Evolutionary conservation across 106 monocot genomes (phyloP).

Genomic region (Dioscorea alata): DNA sequence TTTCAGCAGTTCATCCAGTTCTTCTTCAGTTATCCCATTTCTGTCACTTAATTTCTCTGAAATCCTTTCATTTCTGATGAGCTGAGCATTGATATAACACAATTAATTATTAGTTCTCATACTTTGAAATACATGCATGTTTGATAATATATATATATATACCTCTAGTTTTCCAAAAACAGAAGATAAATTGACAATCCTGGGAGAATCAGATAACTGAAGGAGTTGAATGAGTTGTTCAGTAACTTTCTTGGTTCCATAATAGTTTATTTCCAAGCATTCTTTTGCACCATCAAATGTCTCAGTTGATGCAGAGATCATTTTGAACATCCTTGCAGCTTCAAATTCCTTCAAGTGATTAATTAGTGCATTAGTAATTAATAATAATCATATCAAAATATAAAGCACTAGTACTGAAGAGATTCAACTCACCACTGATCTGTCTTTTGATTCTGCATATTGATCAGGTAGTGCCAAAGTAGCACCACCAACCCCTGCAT

Average conservation of each 20-base stretch:
- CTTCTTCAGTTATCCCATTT: not conserved
- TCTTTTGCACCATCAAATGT: conserved; percentile 28
- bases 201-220: conserved; percentile 35
- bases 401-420: not conserved
- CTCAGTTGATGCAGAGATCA: conserved; percentile 5
- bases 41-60: not conserved
- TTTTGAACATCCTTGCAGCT: not conserved
- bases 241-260: conserved; percentile 58
- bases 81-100: not conserved
- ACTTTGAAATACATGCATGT: too few relatives aligned
- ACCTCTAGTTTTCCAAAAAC: conserved; percentile 46
- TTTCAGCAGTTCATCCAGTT: not conserved
- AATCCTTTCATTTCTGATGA: not conserved
- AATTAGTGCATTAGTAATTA: not conserved
- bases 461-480: not conserved
- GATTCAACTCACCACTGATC: not conserved
- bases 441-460: not conserved
- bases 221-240: conserved; percentile 76
- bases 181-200: conserved; percentile 72
- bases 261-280: conserved; percentile 71
- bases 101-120: too few relatives aligned
- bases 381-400: too few relatives aligned
- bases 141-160: not conserved
- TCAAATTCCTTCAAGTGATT: not conserved
- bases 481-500: not conserved